A percentile compares a stretch with the other conserved stretches of the same genome.
Evolutionary conservation across 2,329 filamentous ascomycete species (phyloP).

Genomic region (Ophiocordyceps camponoti-floridani): DNA sequence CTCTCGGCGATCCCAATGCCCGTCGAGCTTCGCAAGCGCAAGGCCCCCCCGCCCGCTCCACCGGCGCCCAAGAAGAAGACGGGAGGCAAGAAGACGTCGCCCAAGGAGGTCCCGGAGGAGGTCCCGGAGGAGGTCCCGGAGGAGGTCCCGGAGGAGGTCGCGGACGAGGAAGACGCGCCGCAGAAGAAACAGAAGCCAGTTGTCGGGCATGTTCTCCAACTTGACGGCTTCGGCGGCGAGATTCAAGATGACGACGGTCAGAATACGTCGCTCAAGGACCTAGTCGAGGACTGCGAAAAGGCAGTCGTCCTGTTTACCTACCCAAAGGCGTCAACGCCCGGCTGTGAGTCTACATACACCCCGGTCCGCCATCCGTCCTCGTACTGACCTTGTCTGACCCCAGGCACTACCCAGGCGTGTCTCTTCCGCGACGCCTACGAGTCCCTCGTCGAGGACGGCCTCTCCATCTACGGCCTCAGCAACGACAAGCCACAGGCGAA

Average conservation of each 20-base stretch:
- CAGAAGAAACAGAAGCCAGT: slow-evolving; percentile 15
- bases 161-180: slow-evolving; percentile 15
- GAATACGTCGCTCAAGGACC: slow-evolving; percentile 60
- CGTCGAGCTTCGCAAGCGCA: slow-evolving; percentile 42
- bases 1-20: slow-evolving; percentile 22
- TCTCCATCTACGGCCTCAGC: slow-evolving; percentile 80
- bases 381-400: not conserved
- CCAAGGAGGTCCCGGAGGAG: slow-evolving; percentile 6
- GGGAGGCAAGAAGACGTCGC: slow-evolving; percentile 6
- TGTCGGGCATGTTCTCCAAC: slow-evolving; percentile 35
- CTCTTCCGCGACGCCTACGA: slow-evolving; percentile 78
- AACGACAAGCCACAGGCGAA: slow-evolving; percentile 81
- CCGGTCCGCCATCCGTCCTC: not conserved
- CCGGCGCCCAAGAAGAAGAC: slow-evolving; percentile 19
- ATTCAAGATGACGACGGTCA: slow-evolving; percentile 72
- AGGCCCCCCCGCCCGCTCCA: slow-evolving; percentile 29
- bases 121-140: slow-evolving; percentile 5
- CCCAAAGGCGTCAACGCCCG: slow-evolving; percentile 82
- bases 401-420: slow-evolving; percentile 86
- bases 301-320: slow-evolving; percentile 93
- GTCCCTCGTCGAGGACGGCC: slow-evolving; percentile 57
- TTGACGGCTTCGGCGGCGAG: slow-evolving; percentile 48
- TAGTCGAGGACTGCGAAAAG: slow-evolving; percentile 66
- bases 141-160: slow-evolving; percentile 9
- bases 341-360: slow-evolving; percentile 45